A percentile compares a stretch with the other conserved stretches of the same genome.
These are phyloP conservation scores for Talaromyces sp. DNA, from an alignment of 2,329 filamentous ascomycete species.

Conservation along the genomic window DNA sequence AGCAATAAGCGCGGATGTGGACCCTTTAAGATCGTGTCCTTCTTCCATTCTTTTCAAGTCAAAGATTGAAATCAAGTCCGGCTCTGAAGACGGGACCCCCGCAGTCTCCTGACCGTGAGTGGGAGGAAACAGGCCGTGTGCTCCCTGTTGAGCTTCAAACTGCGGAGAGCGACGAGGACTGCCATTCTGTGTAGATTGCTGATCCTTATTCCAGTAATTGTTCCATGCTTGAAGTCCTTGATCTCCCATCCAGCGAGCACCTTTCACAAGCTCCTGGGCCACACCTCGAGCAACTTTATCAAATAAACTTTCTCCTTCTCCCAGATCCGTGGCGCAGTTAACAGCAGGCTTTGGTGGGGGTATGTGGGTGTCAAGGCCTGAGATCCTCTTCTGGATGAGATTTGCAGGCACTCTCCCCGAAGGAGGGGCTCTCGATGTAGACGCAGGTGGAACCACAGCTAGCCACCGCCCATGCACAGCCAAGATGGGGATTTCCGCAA, in stretches of 20 bases:
- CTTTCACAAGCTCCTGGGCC: constrained; percentile 46
- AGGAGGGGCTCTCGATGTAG: constrained; percentile 35
- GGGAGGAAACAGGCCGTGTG: constrained; percentile 39
- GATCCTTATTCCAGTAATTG: constrained; percentile 46
- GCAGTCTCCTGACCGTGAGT: constrained; percentile 43
- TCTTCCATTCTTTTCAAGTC: constrained; percentile 43
- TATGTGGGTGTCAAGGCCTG: constrained; percentile 39
- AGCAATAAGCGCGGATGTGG: constrained; percentile 34
- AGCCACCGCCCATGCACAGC: constrained; percentile 45
- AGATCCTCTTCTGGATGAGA: constrained; percentile 31
- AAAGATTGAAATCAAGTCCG: constrained; percentile 44
- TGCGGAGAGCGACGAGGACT: constrained; percentile 29
- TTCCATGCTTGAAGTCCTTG: constrained; percentile 48
- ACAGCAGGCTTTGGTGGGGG: constrained; percentile 39
- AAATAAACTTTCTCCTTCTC: constrained; percentile 44
- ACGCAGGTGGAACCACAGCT: constrained; percentile 40
- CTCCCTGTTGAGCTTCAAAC: constrained; percentile 27
- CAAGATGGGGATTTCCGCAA: constrained; percentile 36
- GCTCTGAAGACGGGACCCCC: constrained; percentile 31
- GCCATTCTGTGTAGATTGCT: constrained; percentile 23
- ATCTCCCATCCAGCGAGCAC: constrained; percentile 47
- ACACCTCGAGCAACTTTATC: constrained; percentile 46
- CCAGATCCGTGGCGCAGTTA: constrained; percentile 43
- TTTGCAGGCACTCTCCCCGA: constrained; percentile 37
- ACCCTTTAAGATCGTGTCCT: constrained; percentile 30